These are phyloP conservation scores for Pleurotus eryngii DNA, from an alignment of 768 basidiomycete species.

Conservation along the genomic window DNA sequence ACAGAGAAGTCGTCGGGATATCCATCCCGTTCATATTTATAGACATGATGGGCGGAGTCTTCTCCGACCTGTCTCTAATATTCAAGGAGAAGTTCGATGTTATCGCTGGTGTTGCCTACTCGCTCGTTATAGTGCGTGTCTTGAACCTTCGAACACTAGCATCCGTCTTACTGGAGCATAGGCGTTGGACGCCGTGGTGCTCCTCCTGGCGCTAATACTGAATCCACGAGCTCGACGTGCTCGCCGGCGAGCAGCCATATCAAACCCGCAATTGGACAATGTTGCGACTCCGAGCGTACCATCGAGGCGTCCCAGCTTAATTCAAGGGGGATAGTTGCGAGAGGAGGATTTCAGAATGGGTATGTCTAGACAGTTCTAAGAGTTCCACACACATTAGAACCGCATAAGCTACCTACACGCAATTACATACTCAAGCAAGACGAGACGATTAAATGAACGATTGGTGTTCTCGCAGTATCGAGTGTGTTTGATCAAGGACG, in stretches of 20 bases:
- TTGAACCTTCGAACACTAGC: not conserved
- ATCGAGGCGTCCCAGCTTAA: too few relatives aligned
- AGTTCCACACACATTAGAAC: not conserved
- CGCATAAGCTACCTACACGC: not conserved
- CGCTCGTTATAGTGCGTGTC: constrained; percentile 53
- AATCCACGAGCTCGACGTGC: constrained; percentile 54
- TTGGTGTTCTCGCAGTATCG: not conserved
- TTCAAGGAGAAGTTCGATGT: constrained; percentile 64
- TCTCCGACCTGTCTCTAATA: constrained; percentile 64
- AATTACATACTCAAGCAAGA: not conserved
- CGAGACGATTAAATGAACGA: not conserved
- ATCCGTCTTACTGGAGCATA: constrained; percentile 16
- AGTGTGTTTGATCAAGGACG: not conserved
- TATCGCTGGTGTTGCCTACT: constrained; percentile 60
- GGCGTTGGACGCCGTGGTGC: constrained; percentile 60
- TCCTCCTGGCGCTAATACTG: constrained; percentile 59
- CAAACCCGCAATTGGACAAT: too few relatives aligned
- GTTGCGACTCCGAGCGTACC: too few relatives aligned
- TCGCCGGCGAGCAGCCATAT: constrained; percentile 18
- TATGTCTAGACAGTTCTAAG: too few relatives aligned
- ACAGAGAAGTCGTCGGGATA: constrained; percentile 62
- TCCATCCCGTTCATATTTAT: constrained; percentile 66
- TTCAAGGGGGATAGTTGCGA: too few relatives aligned
- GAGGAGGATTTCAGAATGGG: too few relatives aligned
- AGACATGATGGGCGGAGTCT: constrained; percentile 69